Percentiles rank a stretch among this genome's conserved stretches.
These are phyloP conservation scores for Tephrocybe sp. DNA, from an alignment of 768 basidiomycete genomes.

Conservation along the genomic window DNA sequence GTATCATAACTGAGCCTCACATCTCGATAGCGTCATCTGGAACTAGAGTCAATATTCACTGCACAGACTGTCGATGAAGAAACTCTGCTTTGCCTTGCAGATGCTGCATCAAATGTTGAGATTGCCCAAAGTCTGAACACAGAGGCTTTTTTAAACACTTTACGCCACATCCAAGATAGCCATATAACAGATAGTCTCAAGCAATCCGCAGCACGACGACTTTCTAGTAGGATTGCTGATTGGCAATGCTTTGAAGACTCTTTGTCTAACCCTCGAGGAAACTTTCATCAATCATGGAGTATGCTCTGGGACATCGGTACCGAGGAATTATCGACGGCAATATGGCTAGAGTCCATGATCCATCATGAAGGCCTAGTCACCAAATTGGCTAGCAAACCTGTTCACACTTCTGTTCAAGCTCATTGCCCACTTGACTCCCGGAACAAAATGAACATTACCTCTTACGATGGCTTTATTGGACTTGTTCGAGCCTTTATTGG, in stretches of 20 bases:
- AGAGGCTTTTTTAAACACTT: conserved; percentile 38
- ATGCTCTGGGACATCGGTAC: conserved; percentile 60
- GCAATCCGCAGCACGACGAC: conserved; percentile 42
- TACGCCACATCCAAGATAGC: conserved; percentile 35
- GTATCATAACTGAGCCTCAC: not conserved
- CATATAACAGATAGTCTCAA: conserved; percentile 36
- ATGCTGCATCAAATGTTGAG: conserved; percentile 64
- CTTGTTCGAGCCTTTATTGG: conserved; percentile 70
- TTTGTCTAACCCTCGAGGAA: conserved; percentile 47
- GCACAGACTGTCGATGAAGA: conserved; percentile 48
- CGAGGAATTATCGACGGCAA: conserved; percentile 68
- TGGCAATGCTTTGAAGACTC: conserved; percentile 65
- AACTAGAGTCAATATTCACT: conserved; percentile 54
- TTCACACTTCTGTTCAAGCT: conserved; percentile 27
- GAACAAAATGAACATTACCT: conserved; percentile 21
- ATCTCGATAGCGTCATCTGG: conserved; percentile 49
- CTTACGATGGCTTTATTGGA: conserved; percentile 58
- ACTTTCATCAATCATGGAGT: conserved; percentile 45
- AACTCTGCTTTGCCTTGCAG: conserved; percentile 53
- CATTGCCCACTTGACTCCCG: conserved; percentile 39
- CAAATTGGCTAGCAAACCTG: conserved; percentile 41
- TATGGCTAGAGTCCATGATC: conserved; percentile 70
- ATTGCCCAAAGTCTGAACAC: conserved; percentile 52
- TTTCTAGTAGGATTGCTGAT: conserved; percentile 48
- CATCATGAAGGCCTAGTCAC: conserved; percentile 50